A percentile compares a stretch with the other conserved stretches of the same genome.
These are phyloP conservation scores for Trichoderma sp. DNA, from an alignment of 2,329 filamentous ascomycete genomes.

Conservation along the genomic window DNA sequence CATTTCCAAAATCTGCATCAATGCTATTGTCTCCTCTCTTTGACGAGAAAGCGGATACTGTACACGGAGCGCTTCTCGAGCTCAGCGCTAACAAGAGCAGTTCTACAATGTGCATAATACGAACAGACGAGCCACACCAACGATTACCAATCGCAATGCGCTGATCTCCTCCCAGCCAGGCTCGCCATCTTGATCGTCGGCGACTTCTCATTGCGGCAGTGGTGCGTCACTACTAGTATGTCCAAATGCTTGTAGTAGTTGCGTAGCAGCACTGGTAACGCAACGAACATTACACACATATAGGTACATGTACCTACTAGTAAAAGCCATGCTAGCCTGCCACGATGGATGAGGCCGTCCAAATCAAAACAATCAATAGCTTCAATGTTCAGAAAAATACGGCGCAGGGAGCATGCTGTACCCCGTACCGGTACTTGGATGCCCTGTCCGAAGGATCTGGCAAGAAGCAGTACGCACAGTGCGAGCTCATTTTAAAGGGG, in stretches of 20 bases:
- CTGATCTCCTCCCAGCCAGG: conserved; percentile 1
- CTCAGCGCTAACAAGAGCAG: neutral
- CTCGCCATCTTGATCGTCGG: neutral
- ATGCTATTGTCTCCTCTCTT: neutral
- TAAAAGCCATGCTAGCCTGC: neutral
- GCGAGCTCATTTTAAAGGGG: neutral
- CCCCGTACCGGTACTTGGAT: neutral
- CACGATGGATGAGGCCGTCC: neutral
- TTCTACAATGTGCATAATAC: neutral
- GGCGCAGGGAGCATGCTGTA: neutral
- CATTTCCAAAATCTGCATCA: neutral
- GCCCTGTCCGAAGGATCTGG: neutral
- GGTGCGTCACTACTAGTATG: neutral
- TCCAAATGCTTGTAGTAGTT: no score
- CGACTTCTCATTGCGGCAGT: neutral
- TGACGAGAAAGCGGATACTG: neutral
- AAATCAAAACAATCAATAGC: neutral
- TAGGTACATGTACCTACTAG: no score
- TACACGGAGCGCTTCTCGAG: neutral
- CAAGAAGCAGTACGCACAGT: neutral
- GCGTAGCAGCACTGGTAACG: neutral
- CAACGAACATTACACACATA: neutral
- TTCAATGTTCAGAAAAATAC: neutral
- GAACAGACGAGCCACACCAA: conserved; percentile 1
- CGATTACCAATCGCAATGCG: neutral